A percentile compares a stretch with the other conserved stretches of the same genome.
These are phyloP conservation scores for Cyclostephanos tholiformis DNA, from an alignment of 108 stramenopile genomes.

Conservation along the genomic window DNA sequence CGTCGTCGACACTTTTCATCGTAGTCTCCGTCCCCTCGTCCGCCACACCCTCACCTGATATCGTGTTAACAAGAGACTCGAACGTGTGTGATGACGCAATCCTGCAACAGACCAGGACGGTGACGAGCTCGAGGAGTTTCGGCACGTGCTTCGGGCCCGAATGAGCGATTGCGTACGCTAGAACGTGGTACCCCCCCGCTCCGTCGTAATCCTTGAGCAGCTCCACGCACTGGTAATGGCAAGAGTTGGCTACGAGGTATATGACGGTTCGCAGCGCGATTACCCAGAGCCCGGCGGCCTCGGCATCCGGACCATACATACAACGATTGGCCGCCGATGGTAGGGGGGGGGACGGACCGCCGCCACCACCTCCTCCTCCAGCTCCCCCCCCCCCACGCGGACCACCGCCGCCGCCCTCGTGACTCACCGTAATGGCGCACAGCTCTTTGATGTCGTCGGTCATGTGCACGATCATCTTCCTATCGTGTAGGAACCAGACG, in stretches of 20 bases:
- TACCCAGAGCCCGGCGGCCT: constrained; percentile 84
- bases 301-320: constrained; percentile 82
- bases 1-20: constrained; percentile 1
- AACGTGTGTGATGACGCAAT: constrained; percentile 16
- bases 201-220: constrained; percentile 88
- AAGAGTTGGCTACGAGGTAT: constrained; percentile 71
- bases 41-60: constrained; percentile 7
- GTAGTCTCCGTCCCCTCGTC: constrained; percentile 28
- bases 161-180: constrained; percentile 74
- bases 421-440: constrained; percentile 64
- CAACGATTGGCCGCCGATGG: constrained; percentile 33
- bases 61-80: neutral
- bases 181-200: constrained; percentile 87
- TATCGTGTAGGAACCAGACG: constrained; percentile 92
- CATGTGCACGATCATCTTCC: constrained; percentile 93
- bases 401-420: constrained; percentile 8
- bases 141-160: constrained; percentile 70
- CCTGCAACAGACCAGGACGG: constrained; percentile 67
- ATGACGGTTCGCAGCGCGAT: constrained; percentile 83
- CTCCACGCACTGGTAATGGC: constrained; percentile 69
- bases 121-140: constrained; percentile 79
- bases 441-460: constrained; percentile 94
- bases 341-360: constrained; percentile 14
- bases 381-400: constrained; percentile 10
- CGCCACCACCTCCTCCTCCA: neutral